phyloP scores from a whole-genome alignment of 164 flowering plant species.

The Magnolia changhungtana region DNA sequence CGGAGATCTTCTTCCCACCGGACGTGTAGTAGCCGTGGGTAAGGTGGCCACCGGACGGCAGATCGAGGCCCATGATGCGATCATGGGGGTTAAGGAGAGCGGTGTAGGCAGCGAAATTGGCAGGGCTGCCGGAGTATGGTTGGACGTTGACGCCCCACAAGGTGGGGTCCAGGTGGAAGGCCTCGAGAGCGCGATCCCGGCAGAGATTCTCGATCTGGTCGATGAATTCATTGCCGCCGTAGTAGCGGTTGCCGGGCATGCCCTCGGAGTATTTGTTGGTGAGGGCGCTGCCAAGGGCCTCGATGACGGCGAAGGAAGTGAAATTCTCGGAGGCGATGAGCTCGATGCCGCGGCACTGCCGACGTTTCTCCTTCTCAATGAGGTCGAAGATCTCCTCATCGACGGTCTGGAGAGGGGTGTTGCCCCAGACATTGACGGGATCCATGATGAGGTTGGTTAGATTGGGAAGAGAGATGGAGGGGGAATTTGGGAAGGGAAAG shows the following conservation, averaged over 20 bases:
- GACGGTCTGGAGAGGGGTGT: conserved; percentile 53
- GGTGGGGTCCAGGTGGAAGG: conserved; percentile 60
- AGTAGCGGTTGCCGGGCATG: conserved; percentile 96
- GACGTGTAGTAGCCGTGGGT: conserved; percentile 97
- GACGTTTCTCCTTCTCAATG: conserved; percentile 90
- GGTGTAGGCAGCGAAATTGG: conserved; percentile 97
- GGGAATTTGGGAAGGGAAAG: no score
- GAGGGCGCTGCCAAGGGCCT: conserved; percentile 87
- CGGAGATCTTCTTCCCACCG: conserved; percentile 93
- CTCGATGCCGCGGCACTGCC: conserved; percentile 93
- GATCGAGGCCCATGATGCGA: conserved; percentile 92
- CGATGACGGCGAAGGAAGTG: conserved; percentile 95
- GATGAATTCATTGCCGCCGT: conserved; percentile 97
- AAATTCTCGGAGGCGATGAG: conserved; percentile 95
- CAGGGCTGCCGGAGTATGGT: conserved; percentile 93
- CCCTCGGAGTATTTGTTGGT: conserved; percentile 99
- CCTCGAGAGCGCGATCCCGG: conserved; percentile 71
- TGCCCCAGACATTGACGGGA: conserved; percentile 79
- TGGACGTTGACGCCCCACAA: conserved; percentile 98
- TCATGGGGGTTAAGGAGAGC: conserved; percentile 92
- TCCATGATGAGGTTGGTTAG: conserved; percentile 45
- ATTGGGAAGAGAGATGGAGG: background rate
- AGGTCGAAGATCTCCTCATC: conserved; percentile 89
- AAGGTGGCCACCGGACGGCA: conserved; percentile 92
- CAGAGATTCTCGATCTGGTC: conserved; percentile 95